Evolutionary conservation across 1,284 basidiomycete genomes (phyloP).

Genomic region (Boletus albobrunnescens): DNA sequence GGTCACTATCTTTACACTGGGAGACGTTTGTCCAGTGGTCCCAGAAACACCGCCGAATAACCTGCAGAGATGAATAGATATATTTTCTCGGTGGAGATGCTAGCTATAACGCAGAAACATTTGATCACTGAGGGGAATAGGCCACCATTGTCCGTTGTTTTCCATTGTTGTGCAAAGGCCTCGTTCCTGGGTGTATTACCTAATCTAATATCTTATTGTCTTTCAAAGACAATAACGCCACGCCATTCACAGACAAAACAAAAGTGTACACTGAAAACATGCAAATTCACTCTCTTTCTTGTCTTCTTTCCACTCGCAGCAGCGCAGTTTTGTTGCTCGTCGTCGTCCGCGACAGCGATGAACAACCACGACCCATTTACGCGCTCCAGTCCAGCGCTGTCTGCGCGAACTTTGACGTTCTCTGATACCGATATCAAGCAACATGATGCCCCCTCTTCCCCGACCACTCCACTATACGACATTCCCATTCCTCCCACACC

Average conservation of each 20-base stretch:
- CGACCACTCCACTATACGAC: constrained; percentile 13
- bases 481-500: constrained; percentile 1
- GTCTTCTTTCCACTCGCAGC: constrained; percentile 1
- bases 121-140: too few species aligned
- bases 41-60: too few species aligned
- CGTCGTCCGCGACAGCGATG: constrained; percentile 34
- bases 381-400: constrained; percentile 4
- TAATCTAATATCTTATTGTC: constrained; percentile 23
- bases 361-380: constrained; percentile 29
- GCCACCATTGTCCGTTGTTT: constrained; percentile 1
- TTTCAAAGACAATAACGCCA: constrained; percentile 22
- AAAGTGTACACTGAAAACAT: constrained; percentile 17
- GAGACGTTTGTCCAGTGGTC: too few species aligned
- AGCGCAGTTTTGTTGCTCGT: constrained; percentile 16
- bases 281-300: not conserved
- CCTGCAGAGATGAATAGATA: too few species aligned
- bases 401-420: constrained; percentile 17
- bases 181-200: constrained; percentile 21
- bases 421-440: constrained; percentile 25
- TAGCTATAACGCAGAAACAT: too few species aligned
- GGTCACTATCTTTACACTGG: too few species aligned
- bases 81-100: too few species aligned
- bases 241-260: constrained; percentile 14
- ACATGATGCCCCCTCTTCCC: constrained; percentile 8
- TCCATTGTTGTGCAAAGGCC: constrained; percentile 21